Conservation (phyloP, 2,329 filamentous ascomycete species). For the Penicillium hesseltinei region DNA sequence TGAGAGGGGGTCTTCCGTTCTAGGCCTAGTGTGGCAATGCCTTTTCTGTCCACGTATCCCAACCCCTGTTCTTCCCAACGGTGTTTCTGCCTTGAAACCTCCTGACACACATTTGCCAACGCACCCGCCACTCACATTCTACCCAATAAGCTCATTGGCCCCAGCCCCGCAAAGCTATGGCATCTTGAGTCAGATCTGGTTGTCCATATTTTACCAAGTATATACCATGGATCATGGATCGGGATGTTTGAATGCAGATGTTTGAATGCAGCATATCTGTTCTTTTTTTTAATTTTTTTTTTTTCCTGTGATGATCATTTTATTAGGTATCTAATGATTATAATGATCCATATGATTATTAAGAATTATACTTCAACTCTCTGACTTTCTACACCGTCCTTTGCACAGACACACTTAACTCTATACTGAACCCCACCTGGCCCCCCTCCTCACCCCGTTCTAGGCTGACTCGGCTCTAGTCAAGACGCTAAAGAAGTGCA, state of each 20-base stretch:
- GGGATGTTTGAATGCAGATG: neutral
- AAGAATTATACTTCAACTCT: neutral
- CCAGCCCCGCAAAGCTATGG: constrained; percentile 5
- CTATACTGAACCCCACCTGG: neutral
- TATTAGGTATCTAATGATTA: neutral
- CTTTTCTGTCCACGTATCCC: constrained; percentile 8
- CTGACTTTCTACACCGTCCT: constrained; percentile 5
- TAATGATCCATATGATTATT: neutral
- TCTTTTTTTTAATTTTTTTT: neutral
- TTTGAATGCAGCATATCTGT: constrained; percentile 1
- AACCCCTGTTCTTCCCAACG: constrained; percentile 4
- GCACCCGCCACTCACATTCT: constrained; percentile 4
- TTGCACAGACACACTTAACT: constrained; percentile 1
- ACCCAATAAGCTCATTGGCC: neutral
- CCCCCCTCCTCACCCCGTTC: neutral
- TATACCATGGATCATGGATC: neutral
- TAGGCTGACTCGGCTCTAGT: constrained; percentile 7
- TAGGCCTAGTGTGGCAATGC: constrained; percentile 8
- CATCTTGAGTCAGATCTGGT: neutral
- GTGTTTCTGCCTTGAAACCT: constrained; percentile 9
- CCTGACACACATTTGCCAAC: constrained; percentile 14
- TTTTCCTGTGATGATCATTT: neutral
- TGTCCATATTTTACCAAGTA: no score
- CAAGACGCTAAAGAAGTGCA: neutral
- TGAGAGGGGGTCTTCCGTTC: neutral